These are phyloP conservation scores for Dryadomyces quercus-mongolicae DNA, from an alignment of 2,329 filamentous ascomycete species.

Conservation along the genomic window DNA sequence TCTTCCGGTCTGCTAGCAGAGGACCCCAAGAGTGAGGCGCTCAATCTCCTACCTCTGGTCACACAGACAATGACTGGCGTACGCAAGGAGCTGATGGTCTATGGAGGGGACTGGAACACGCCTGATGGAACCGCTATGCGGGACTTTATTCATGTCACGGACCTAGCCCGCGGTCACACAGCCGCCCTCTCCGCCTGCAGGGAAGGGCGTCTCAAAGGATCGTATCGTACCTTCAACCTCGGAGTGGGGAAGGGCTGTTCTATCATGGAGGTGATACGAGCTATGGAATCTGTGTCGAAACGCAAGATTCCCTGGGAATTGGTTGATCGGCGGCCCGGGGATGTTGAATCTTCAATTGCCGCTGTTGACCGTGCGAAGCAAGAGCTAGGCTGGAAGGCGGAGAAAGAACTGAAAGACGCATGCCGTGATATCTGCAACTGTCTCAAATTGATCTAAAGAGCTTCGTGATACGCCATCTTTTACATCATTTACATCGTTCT, in stretches of 20 bases:
- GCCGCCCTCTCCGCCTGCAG: conserved; percentile 32
- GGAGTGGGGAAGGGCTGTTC: conserved; percentile 33
- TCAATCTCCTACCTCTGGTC: conserved; percentile 53
- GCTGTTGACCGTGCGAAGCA: conserved; percentile 24
- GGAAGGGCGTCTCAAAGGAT: conserved; percentile 17
- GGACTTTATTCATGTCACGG: conserved; percentile 57
- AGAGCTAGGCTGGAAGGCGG: conserved; percentile 28
- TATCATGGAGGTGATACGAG: conserved; percentile 29
- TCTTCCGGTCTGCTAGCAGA: conserved; percentile 51
- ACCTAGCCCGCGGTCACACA: conserved; percentile 49
- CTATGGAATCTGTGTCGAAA: conserved; percentile 24
- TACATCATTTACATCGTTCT: neutral
- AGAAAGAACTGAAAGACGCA: conserved; percentile 1
- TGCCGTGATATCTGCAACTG: conserved; percentile 5
- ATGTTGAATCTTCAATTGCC: conserved; percentile 31
- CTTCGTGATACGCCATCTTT: neutral
- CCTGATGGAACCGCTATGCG: conserved; percentile 53
- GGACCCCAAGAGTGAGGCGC: conserved; percentile 47
- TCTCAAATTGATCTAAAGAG: neutral
- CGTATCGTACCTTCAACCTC: conserved; percentile 32
- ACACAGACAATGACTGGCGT: conserved; percentile 47
- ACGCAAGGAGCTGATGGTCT: conserved; percentile 42
- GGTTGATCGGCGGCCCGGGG: conserved; percentile 26
- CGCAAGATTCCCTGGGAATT: conserved; percentile 24
- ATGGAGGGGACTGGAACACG: conserved; percentile 53